Evolutionary conservation across 2,329 filamentous ascomycete species (phyloP), one percentile per base, ranked within the genome.

Genomic region (Nemania sp.): DNA sequence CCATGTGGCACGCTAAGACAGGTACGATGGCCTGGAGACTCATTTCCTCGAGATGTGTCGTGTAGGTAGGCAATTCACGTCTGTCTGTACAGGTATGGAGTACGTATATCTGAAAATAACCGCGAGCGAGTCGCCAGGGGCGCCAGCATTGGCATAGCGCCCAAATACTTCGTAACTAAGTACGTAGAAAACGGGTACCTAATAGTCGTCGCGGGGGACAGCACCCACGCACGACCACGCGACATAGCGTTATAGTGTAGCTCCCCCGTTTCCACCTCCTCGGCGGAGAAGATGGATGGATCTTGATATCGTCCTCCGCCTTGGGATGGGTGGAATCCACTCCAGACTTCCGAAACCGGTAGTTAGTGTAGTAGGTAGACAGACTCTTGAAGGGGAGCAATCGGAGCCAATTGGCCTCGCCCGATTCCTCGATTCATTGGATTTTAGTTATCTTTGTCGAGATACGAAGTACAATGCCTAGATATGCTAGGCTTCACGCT

Each of bases 91-190:
- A 9, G 67, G 69, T 3, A 58, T 55, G 20, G 66, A 60, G 59
- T 29, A 29, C 25, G 25, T 29, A 7, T 69, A 71, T 39, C 71
- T 59, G 12, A 55, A 63, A 15, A 73, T 60, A 12, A 71, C 64
- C 0, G 60, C 32, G 5, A 72, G 57, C 0, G 70, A 67, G 37
- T 73, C 69, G 5, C 25, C 35, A 15, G 1, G 65, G 57, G 1
- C 63, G 63, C 21, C 72, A 72, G 64, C 40, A 68, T 55, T 6
- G 70, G 57, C 4, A 69, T 6, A 71, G 57, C 4, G 69, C 13
- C 71, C 70, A 46, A 68, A 72, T 13, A n/a, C n/a, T n/a, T n/a
- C n/a, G n/a, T n/a, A n/a, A n/a, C n/a, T n/a, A 72, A 55, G 25
- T 29, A 29, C 25, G 4, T 7, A 29, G 25, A 47, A 73, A 61